Evolutionary conservation across 1,284 basidiomycete species (phyloP), one percentile per base, ranked within the genome.

Genomic region (Neolentinus lepideus): DNA sequence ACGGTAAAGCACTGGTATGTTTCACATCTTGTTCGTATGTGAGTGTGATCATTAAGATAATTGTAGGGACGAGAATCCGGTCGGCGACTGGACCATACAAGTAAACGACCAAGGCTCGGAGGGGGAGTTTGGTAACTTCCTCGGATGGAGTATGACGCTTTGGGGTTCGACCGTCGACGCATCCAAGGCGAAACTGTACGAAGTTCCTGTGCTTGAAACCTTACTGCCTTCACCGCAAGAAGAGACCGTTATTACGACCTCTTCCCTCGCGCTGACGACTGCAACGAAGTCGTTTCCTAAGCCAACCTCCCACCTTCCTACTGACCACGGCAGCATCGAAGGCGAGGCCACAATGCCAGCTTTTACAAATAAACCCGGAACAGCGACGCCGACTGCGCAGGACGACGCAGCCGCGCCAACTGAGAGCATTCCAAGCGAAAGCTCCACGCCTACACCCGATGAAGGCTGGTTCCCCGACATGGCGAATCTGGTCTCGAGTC

Each of bases 1-100:
- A 85, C 87, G 24, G 84, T 99, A 56, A 99, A 99, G 72, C 97
- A 99, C 69, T 99, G 97, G 97, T 94, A 58, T 66, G 85, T 71
- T 25, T 9, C 51, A 61, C 12, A 33, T 55, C 16, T 54, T 48
- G 21, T 29, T 52, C 29, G 16, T n/a, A 36, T 9, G 52, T 48
- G 52, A 35, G 55, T 70, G n/a, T 8, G 70, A 46, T 38, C 22
- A 61, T 26, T 53, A 54, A 29, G 27, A 29, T 24, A 9, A 21
- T 36, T 45, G 46, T 62, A 96, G 93, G 94, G 94, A 90, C 51
- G 97, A 99, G 73, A 79, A 90, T 65, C 90, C 95, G 0, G 69
- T 94, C n/a, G 97, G 97, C 14, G 81, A 85, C 6, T 99, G 97
- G 97, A 92, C 83, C 1, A 81, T 99, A 56, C 84, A 74, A 36